Evolutionary conservation across 2,329 filamentous ascomycete genomes (phyloP).

Genomic region (Epichloe sibirici): DNA sequence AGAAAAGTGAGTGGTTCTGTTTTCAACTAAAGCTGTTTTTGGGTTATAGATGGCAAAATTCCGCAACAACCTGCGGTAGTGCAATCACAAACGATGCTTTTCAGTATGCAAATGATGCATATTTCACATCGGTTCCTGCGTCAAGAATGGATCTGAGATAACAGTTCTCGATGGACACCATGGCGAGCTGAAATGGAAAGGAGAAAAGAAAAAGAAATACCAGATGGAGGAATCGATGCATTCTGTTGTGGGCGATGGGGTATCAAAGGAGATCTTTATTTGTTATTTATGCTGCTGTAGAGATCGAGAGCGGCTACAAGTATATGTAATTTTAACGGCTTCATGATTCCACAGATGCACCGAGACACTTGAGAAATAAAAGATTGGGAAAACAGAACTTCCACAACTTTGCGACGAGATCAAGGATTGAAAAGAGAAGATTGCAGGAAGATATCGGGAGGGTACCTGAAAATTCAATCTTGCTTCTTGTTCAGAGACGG

Average conservation of each 20-base stretch:
- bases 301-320: constrained; percentile 11
- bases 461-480: too few relatives aligned
- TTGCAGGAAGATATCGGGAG: too few relatives aligned
- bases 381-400: background rate
- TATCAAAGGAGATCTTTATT: constrained; percentile 3
- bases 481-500: too few relatives aligned
- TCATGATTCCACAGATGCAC: constrained; percentile 6
- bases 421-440: too few relatives aligned
- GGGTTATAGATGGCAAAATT: constrained; percentile 15
- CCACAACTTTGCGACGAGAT: too few relatives aligned
- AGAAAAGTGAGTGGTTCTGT: constrained; percentile 6
- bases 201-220: constrained; percentile 4
- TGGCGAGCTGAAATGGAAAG: constrained; percentile 8
- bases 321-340: constrained; percentile 16
- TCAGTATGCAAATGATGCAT: background rate
- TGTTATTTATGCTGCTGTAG: constrained; percentile 11
- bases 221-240: background rate
- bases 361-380: background rate
- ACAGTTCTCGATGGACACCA: constrained; percentile 2
- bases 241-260: background rate
- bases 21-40: constrained; percentile 8
- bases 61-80: background rate
- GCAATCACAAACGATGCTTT: background rate
- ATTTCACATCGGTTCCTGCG: background rate
- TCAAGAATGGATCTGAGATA: background rate